Evolutionary conservation across 345 rosid species (phyloP).

Genomic region (Orychophragmus violaceus): DNA sequence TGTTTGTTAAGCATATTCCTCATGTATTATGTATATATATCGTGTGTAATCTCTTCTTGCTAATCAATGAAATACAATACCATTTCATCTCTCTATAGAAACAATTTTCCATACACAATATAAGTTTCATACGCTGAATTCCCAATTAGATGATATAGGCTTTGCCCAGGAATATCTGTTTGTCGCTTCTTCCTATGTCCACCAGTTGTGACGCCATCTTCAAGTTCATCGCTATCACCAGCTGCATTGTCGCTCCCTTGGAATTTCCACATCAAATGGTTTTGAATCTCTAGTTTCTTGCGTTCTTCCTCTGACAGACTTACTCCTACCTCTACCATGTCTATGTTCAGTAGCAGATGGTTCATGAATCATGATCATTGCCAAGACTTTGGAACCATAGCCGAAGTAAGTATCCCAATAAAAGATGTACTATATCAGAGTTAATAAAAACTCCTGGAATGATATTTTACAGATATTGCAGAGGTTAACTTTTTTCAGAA

Average conservation of each 20-base stretch:
- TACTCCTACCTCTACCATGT: constrained; percentile 48
- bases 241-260: constrained; percentile 55
- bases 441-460: constrained; percentile 44
- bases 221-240: constrained; percentile 58
- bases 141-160: constrained; percentile 60
- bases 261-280: constrained; percentile 36
- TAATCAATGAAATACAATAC: too few species aligned
- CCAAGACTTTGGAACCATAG: constrained; percentile 24
- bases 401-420: constrained; percentile 54
- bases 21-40: too few species aligned
- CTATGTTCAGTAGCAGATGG: constrained; percentile 50
- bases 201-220: constrained; percentile 55
- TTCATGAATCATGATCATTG: constrained; percentile 26
- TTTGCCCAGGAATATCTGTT: constrained; percentile 41
- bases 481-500: constrained; percentile 52
- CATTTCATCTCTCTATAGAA: too few species aligned
- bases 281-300: constrained; percentile 57
- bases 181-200: constrained; percentile 65
- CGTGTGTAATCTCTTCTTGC: too few species aligned
- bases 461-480: constrained; percentile 61
- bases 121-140: background rate
- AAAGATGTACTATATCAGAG: constrained; percentile 53
- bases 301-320: constrained; percentile 46
- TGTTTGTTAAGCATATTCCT: too few species aligned
- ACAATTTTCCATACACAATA: background rate